A percentile compares a stretch with the other conserved stretches of the same genome.
phyloP scores from a whole-genome alignment of 2,329 filamentous ascomycete species.

The Akanthomyces lecanii region DNA sequence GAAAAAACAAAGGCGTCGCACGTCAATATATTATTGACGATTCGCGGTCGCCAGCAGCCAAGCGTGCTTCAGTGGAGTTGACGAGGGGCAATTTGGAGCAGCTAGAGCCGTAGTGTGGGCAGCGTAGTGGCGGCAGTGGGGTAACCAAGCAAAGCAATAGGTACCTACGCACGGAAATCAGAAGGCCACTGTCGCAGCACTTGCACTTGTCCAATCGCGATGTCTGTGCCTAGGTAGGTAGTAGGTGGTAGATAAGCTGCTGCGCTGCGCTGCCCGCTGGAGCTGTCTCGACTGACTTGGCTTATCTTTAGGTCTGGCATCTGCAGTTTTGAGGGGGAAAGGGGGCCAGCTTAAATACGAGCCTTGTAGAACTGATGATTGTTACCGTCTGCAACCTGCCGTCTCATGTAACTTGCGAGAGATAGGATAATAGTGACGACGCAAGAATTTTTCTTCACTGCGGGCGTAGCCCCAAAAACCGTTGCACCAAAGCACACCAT shows the following conservation, averaged over 20 bases:
- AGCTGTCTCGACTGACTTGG: background rate
- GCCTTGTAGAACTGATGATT: too few species aligned
- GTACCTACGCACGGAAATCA: background rate
- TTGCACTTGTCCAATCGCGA: background rate
- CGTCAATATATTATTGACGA: background rate
- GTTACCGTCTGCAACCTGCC: too few species aligned
- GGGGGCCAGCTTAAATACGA: too few species aligned
- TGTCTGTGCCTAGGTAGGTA: too few species aligned
- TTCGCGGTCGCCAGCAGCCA: constrained; percentile 18
- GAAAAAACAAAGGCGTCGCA: background rate
- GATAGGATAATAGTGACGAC: too few species aligned
- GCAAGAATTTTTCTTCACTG: too few species aligned
- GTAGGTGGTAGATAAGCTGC: too few species aligned
- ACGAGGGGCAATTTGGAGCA: constrained; percentile 21
- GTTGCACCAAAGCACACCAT: too few species aligned
- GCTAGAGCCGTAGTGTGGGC: constrained; percentile 10
- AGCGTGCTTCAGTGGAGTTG: constrained; percentile 36
- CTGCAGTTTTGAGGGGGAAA: too few species aligned
- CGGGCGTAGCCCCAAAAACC: too few species aligned
- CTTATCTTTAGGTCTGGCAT: too few species aligned
- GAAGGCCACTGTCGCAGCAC: background rate
- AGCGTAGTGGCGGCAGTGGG: constrained; percentile 1
- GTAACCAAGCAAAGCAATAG: background rate
- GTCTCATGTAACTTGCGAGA: too few species aligned
- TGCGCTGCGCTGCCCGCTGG: background rate